phyloP scores from a whole-genome alignment of 208 protist genomes.

The Acanthamoeba sp. region DNA sequence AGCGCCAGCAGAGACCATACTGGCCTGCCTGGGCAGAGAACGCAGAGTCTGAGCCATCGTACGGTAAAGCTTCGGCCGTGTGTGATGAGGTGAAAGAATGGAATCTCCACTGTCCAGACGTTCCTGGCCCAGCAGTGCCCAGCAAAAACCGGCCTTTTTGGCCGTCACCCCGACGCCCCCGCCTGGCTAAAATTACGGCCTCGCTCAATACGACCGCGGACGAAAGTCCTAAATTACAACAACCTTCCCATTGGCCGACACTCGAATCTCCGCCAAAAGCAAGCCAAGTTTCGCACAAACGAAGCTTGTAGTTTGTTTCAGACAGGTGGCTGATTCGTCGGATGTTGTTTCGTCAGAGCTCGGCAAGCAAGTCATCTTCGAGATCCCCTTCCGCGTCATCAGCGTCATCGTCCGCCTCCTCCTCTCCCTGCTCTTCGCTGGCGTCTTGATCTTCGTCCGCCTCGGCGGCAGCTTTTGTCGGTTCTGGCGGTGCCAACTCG shows the following conservation, averaged over 20 bases:
- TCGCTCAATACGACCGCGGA: too few relatives aligned
- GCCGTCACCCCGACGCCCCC: too few relatives aligned
- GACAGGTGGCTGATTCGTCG: too few relatives aligned
- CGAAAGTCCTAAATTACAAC: too few relatives aligned
- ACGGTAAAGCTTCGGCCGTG: neutral
- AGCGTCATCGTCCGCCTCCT: neutral
- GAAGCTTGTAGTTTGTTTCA: too few relatives aligned
- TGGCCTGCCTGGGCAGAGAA: constrained; percentile 1
- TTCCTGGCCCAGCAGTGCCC: neutral
- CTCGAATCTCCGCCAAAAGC: too few relatives aligned
- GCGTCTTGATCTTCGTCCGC: neutral
- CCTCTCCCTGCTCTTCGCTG: neutral
- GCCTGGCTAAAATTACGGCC: too few relatives aligned
- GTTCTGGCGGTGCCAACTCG: neutral
- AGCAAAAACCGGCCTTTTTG: neutral
- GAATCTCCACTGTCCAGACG: neutral
- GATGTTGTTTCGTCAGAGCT: too few relatives aligned
- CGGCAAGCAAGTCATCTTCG: neutral
- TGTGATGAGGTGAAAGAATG: neutral
- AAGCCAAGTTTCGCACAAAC: too few relatives aligned
- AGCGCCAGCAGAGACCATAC: neutral
- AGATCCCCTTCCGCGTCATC: neutral
- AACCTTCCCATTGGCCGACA: too few relatives aligned
- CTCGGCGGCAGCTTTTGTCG: neutral
- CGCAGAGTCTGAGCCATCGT: constrained; percentile 44